A percentile compares a stretch with the other conserved stretches of the same genome.
These are phyloP conservation scores for Penicillium freii DNA, from an alignment of 2,329 filamentous ascomycete genomes.

Conservation along the genomic window DNA sequence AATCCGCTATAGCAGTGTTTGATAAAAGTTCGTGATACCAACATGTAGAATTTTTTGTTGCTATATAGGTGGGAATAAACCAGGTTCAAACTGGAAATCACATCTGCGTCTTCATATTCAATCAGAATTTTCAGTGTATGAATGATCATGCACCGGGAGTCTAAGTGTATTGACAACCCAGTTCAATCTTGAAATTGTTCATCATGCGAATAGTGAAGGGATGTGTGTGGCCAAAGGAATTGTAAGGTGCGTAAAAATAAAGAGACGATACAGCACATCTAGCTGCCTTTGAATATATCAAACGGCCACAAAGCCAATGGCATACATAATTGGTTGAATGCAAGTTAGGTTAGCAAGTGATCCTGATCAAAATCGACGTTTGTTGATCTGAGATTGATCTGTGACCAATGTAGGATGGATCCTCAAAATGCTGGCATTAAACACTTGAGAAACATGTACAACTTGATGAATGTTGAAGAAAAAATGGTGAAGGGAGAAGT, in stretches of 20 bases:
- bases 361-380: not conserved
- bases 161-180: conserved; percentile 27
- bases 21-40: not conserved
- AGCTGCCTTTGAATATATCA: not conserved
- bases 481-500: not conserved
- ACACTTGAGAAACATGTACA: not conserved
- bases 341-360: not conserved
- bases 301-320: not conserved
- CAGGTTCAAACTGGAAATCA: not conserved
- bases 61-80: not conserved
- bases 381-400: not conserved
- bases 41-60: not conserved
- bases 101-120: conserved; percentile 21
- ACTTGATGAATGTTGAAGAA: not conserved
- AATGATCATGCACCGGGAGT: conserved; percentile 37
- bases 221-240: not conserved
- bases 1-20: not conserved
- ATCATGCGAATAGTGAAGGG: conserved; percentile 31
- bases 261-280: not conserved
- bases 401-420: not conserved
- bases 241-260: not conserved
- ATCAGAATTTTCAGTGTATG: conserved; percentile 45
- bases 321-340: not conserved
- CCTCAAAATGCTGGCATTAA: not conserved
- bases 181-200: conserved; percentile 35